Percentiles rank a stretch among this genome's conserved stretches.
Evolutionary conservation across 2,329 filamentous ascomycete species (phyloP).

Genomic region (Aureobasidium sp.): DNA sequence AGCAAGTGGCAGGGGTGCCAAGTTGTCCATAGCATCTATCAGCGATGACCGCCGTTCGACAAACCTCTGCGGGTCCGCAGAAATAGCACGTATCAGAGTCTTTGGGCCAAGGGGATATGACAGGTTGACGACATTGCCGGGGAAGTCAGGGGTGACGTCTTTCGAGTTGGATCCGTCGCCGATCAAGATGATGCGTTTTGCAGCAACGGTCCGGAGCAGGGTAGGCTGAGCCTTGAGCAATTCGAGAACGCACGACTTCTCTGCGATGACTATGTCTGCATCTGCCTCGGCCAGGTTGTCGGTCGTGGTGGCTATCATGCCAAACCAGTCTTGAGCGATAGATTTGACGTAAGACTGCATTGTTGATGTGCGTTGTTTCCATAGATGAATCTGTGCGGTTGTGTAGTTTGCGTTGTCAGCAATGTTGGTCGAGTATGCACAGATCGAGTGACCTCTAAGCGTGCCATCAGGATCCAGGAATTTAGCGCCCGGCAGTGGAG

Average conservation of each 20-base stretch:
- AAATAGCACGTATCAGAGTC: not conserved
- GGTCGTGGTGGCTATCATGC: not conserved
- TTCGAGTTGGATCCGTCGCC: too few relatives aligned
- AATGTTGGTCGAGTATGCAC: not conserved
- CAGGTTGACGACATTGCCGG: not conserved
- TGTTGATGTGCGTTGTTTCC: not conserved
- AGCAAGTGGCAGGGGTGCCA: not conserved
- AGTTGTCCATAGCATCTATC: too few relatives aligned
- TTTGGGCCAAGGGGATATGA: not conserved
- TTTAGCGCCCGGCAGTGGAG: not conserved
- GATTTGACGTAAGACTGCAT: not conserved
- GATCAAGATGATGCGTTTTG: not conserved
- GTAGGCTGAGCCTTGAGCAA: too few relatives aligned
- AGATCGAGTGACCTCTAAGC: not conserved
- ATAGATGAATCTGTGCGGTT: not conserved
- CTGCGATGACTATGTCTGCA: not conserved
- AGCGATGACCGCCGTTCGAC: not conserved
- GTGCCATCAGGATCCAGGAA: not conserved
- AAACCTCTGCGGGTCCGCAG: not conserved
- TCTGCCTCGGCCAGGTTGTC: not conserved
- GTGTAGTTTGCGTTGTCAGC: too few relatives aligned
- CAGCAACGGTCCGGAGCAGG: too few relatives aligned
- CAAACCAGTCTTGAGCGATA: not conserved
- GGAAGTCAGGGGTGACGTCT: too few relatives aligned
- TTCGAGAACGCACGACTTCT: too few relatives aligned